Evolutionary conservation across 2,329 filamentous ascomycete genomes (phyloP), one percentile per base, ranked within the genome.

Genomic region (Venturia pyrina): DNA sequence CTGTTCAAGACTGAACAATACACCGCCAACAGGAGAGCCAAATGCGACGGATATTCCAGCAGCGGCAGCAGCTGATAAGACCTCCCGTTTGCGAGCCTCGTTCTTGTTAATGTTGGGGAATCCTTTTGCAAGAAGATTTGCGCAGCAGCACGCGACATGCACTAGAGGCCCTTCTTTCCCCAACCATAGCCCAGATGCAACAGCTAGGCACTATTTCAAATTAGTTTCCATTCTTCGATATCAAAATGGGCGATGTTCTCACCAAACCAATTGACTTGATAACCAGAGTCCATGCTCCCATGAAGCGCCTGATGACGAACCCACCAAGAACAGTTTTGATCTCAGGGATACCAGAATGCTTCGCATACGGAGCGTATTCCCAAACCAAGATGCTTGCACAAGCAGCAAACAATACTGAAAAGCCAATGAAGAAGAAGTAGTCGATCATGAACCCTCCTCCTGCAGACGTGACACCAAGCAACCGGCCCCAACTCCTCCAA

Each of bases 291-390:
- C 93, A 97, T 41, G 82, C 82, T 11, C 93, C 91, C 72, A 98
- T 81, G 72, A 98, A 96, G 67, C 88, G 85, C 68, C 88, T 85
- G 68, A 99, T 97, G 41, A 99, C 88, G 75, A 97, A 97, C 6
- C 93, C 93, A 50, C 93, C 93, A 65, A 99, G 80, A 10, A 99
- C 86, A 2, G 93, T 97, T 81, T 99, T 99, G 78, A 99, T 96
- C 80, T 99, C 93, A 6, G 93, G 92, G 70, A 99, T 97, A 77
- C 93, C 93, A 74, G 91, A 96, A 73, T 98, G 93, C 74, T 90
- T 93, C 61, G 93, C 93, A 77, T 96, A 91, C 5, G 89, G 82
- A 32, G 91, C 91, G 76, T 93, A 98, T 71, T 89, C 86, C 71
- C 89, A 86, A 17, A 98, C 93, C 65, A 98, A 79, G 64, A 93